A percentile compares a stretch with the other conserved stretches of the same genome.
Conservation (phyloP, 768 basidiomycete species). For the Cantharellus cinnabarinus region DNA sequence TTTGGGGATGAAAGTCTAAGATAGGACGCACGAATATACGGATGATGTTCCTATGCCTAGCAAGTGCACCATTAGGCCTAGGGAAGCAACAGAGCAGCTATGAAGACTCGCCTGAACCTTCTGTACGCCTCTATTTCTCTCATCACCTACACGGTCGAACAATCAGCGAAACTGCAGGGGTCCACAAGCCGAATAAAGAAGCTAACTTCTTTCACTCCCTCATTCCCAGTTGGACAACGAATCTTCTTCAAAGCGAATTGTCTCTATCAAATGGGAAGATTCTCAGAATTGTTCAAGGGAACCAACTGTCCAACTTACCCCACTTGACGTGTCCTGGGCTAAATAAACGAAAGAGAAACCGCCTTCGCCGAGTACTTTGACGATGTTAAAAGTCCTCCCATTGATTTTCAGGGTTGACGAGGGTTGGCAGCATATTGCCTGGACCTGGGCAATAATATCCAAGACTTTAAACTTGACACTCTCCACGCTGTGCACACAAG, state of each 20-base stretch:
- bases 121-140: slow-evolving; percentile 83
- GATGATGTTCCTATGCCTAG: slow-evolving; percentile 90
- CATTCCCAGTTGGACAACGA: slow-evolving; percentile 71
- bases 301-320: slow-evolving; percentile 26
- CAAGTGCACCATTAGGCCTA: background rate
- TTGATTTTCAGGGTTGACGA: slow-evolving; percentile 85
- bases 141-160: slow-evolving; percentile 29
- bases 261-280: slow-evolving; percentile 26
- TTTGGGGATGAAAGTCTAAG: slow-evolving; percentile 2
- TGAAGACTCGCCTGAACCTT: slow-evolving; percentile 59
- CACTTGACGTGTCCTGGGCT: slow-evolving; percentile 69
- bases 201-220: slow-evolving; percentile 56
- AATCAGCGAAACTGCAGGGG: background rate
- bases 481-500: slow-evolving; percentile 20
- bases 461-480: slow-evolving; percentile 53
- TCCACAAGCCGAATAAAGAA: background rate
- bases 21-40: slow-evolving; percentile 50
- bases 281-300: background rate
- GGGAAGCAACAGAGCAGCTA: background rate
- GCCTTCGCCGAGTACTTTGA: slow-evolving; percentile 88
- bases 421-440: slow-evolving; percentile 58
- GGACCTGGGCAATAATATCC: slow-evolving; percentile 63
- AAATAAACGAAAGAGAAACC: slow-evolving; percentile 87
- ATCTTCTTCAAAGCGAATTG: slow-evolving; percentile 97
- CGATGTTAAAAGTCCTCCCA: slow-evolving; percentile 80